Percentiles rank a stretch among this genome's conserved stretches.
Conservation (phyloP, 1,284 basidiomycete species). For the Ustilago trichophora region DNA sequence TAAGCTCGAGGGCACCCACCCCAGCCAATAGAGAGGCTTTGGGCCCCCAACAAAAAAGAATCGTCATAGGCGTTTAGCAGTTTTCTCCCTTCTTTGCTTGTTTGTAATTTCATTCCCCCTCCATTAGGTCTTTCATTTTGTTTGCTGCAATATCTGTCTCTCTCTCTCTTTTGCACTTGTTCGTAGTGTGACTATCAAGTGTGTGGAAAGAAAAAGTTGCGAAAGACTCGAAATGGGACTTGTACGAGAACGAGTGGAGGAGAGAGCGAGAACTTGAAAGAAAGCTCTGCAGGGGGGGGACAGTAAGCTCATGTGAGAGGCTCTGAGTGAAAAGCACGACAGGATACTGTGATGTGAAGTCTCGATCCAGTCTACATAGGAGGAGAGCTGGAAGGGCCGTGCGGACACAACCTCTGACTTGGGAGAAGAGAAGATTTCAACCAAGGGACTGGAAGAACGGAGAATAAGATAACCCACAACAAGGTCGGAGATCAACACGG, state of each 20-base stretch:
- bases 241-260: neutral
- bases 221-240: neutral
- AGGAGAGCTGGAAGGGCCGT: no score
- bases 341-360: no score
- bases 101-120: slow-evolving; percentile 17
- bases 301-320: no score
- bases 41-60: neutral
- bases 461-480: no score
- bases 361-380: no score
- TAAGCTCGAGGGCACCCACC: slow-evolving; percentile 59
- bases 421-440: no score
- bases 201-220: neutral
- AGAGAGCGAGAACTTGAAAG: no score
- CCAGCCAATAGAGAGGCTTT: neutral
- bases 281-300: no score
- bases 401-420: no score
- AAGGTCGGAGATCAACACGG: no score
- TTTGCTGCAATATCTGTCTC: slow-evolving; percentile 6
- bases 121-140: slow-evolving; percentile 8
- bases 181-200: neutral
- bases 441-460: no score
- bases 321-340: no score
- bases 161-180: neutral
- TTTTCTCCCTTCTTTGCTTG: slow-evolving; percentile 4
- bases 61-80: neutral